Conservation (phyloP, 352 stramenopile genomes). For the Pythium periplocum region DNA sequence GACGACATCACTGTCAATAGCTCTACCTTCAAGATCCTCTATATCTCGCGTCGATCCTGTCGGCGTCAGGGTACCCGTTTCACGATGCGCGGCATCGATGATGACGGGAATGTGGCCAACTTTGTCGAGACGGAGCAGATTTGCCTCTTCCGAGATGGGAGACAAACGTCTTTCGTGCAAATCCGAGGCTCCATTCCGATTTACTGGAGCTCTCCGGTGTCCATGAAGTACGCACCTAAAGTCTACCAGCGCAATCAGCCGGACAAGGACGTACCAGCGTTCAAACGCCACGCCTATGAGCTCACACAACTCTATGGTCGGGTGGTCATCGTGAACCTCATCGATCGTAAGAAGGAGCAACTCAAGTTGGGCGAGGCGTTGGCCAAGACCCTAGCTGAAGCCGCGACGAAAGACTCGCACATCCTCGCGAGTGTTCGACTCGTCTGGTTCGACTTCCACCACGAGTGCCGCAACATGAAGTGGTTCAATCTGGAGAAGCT, state of each 20-base stretch:
- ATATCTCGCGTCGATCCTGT: conserved; percentile 65
- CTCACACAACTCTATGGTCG: conserved; percentile 67
- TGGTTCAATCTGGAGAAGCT: conserved; percentile 91
- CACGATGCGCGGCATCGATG: conserved; percentile 89
- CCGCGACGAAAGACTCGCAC: too few species aligned
- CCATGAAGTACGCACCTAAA: conserved; percentile 91
- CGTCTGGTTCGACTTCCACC: conserved; percentile 98
- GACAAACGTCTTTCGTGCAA: conserved; percentile 88
- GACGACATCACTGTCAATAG: conserved; percentile 57
- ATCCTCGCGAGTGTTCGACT: too few species aligned
- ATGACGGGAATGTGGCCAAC: conserved; percentile 87
- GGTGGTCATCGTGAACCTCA: conserved; percentile 89
- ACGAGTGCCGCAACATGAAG: conserved; percentile 92
- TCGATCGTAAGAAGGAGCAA: conserved; percentile 70
- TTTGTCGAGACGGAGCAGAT: conserved; percentile 95
- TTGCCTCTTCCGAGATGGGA: conserved; percentile 46
- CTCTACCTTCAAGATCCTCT: conserved; percentile 51
- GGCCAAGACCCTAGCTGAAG: conserved; percentile 31
- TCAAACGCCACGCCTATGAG: conserved; percentile 59
- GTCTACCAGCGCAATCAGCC: conserved; percentile 55
- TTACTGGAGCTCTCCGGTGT: conserved; percentile 87
- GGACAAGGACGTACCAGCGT: conserved; percentile 68
- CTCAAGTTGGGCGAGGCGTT: conserved; percentile 50
- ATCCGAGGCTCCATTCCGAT: conserved; percentile 94
- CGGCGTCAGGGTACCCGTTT: conserved; percentile 89